Evolutionary conservation across 257 asterid species (phyloP).

Genomic region (Jacaranda mimosifolia): DNA sequence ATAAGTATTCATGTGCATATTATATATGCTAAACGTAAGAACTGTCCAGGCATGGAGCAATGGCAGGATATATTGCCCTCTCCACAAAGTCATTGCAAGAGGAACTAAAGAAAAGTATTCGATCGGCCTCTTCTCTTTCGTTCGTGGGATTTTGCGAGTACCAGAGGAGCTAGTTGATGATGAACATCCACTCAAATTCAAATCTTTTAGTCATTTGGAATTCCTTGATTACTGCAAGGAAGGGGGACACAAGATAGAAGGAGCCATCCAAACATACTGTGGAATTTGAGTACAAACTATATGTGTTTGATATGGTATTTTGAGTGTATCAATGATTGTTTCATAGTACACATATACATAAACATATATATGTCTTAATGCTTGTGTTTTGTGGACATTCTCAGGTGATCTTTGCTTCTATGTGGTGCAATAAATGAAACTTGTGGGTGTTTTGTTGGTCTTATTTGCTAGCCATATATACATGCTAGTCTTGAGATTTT

Average conservation of each 20-base stretch:
- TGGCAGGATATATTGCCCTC: conserved; percentile 47
- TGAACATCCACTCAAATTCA: conserved; percentile 43
- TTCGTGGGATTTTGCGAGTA: conserved; percentile 32
- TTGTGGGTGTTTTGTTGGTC: too few species aligned
- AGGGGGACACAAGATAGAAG: conserved; percentile 36
- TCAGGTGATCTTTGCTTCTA: too few species aligned
- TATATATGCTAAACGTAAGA: background rate
- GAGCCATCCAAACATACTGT: conserved; percentile 45
- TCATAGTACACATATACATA: too few species aligned
- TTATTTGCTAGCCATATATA: too few species aligned
- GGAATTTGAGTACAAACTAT: conserved; percentile 30
- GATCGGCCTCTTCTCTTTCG: conserved; percentile 39
- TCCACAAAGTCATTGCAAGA: conserved; percentile 46
- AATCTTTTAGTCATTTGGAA: conserved; percentile 42
- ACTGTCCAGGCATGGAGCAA: conserved; percentile 55
- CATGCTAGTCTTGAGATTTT: too few species aligned
- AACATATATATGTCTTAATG: too few species aligned
- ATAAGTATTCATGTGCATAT: too few species aligned
- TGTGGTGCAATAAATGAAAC: too few species aligned
- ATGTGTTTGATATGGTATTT: too few species aligned
- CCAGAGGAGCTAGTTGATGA: conserved; percentile 54
- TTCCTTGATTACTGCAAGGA: conserved; percentile 47
- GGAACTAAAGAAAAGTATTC: conserved; percentile 49
- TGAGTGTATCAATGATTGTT: too few species aligned
- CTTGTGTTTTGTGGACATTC: too few species aligned